Conservation (phyloP, 1,139 yeast genomes). For the Magnusiomyces paraingens region DNA sequence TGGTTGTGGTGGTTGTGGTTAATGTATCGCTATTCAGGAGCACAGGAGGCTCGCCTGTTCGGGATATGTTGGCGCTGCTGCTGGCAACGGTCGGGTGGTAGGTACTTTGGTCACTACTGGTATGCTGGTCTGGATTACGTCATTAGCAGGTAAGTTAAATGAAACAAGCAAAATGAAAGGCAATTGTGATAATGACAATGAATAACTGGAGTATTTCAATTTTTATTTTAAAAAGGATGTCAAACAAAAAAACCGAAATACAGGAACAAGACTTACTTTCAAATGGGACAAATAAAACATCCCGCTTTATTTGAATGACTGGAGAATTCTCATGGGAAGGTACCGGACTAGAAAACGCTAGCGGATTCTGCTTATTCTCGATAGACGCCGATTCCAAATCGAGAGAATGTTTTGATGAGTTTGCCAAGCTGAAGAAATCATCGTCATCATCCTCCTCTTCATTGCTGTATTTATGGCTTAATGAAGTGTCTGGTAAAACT, state of each 20-base stretch:
- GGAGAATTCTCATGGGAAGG: too few species aligned
- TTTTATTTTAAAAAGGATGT: background rate
- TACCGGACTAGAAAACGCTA: background rate
- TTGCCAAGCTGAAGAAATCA: constrained; percentile 3
- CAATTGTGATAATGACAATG: background rate
- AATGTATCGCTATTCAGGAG: too few species aligned
- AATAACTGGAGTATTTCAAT: background rate
- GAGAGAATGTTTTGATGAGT: background rate
- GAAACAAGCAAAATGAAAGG: background rate
- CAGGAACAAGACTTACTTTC: background rate
- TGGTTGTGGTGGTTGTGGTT: too few species aligned
- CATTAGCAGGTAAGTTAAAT: background rate
- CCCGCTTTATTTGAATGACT: background rate
- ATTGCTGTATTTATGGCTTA: too few species aligned
- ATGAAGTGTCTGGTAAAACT: too few species aligned
- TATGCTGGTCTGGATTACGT: background rate
- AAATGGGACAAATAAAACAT: background rate
- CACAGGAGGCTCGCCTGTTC: background rate
- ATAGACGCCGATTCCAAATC: background rate
- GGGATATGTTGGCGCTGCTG: background rate
- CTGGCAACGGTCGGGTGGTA: too few species aligned
- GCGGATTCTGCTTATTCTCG: background rate
- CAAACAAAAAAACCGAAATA: background rate
- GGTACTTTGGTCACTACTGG: too few species aligned
- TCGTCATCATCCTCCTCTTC: constrained; percentile 4